Percentiles rank a stretch among this genome's conserved stretches.
These are phyloP conservation scores for Uncinocarpus reesii DNA, from an alignment of 2,329 filamentous ascomycete species.

Conservation along the genomic window DNA sequence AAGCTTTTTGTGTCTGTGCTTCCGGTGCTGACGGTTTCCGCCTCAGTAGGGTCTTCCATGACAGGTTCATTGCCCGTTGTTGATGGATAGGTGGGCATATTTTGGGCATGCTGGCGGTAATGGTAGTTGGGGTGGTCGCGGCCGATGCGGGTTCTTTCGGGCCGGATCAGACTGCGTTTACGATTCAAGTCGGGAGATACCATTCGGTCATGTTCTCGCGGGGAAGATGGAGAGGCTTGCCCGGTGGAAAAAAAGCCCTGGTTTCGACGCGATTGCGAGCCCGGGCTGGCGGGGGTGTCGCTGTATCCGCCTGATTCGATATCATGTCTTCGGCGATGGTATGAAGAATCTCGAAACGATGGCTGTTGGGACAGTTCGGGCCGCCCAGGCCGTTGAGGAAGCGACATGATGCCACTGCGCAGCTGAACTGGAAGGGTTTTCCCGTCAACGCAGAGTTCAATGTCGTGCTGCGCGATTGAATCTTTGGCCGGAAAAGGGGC, in stretches of 20 bases:
- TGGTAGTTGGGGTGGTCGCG: constrained; percentile 88
- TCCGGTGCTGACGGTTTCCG: constrained; percentile 50
- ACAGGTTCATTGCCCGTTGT: constrained; percentile 87
- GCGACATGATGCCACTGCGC: constrained; percentile 33
- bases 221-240: constrained; percentile 38
- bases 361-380: constrained; percentile 47
- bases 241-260: constrained; percentile 17
- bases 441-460: constrained; percentile 7
- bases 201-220: constrained; percentile 45
- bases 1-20: constrained; percentile 46
- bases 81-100: constrained; percentile 83
- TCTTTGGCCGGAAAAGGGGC: neutral
- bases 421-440: neutral
- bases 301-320: constrained; percentile 52
- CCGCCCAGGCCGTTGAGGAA: constrained; percentile 53
- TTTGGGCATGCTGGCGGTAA: constrained; percentile 87
- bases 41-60: constrained; percentile 54
- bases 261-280: constrained; percentile 30
- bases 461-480: constrained; percentile 2
- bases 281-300: constrained; percentile 27
- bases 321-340: constrained; percentile 59
- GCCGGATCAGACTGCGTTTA: constrained; percentile 80
- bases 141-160: constrained; percentile 77
- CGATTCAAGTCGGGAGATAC: constrained; percentile 48
- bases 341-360: constrained; percentile 58